Evolutionary conservation across 2,329 filamentous ascomycete species (phyloP), one percentile per base, ranked within the genome.

Genomic region (Hypomyces rosellus): DNA sequence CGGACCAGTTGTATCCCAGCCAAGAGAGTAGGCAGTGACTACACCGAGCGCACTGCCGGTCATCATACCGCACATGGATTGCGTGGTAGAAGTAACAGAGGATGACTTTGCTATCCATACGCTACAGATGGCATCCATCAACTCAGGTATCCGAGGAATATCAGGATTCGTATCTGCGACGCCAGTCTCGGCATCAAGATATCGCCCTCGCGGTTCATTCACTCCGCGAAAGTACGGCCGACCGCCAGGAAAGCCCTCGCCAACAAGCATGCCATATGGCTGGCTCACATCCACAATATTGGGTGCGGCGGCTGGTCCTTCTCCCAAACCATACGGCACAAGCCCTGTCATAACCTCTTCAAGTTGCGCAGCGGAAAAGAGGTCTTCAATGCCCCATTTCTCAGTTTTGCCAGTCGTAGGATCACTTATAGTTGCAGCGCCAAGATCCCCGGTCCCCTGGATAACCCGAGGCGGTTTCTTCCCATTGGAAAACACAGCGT

Each of bases 231-330:
- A 95, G 64, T 91, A 93, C 41, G 82, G 78, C 50, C 85, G 83
- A 3, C 92, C 91, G 45, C 88, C 88, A 0, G 90, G 90, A 50
- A 86, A 89, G 2, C 89, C 91, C 71, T 96, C 89, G 3, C 90
- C 92, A 48, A 88, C 85, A 7, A 95, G 72, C 70, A 92, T 81
- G 8, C 92, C 92, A 63, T 88, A 91, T 8, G 81, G 80, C 60
- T 92, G 88, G 62, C 90, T 96, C 34, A 96, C 81, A 63, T 96
- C 91, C 86, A 96, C 91, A 34, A 87, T 80, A 61, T 96, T 96
- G 1, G 88, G 88, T 20, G 84, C 73, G 14, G 86, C 89, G 9
- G 89, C 83, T 46, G 89, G 84, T 5, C 89, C 90, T 33, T 88
- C 75, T 4, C 88, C 89, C 45, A 91, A 66, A 3, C 92, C 92